Evolutionary conservation across 2,329 filamentous ascomycete species (phyloP), one percentile per base, ranked within the genome.

Genomic region (Phoma sp.): DNA sequence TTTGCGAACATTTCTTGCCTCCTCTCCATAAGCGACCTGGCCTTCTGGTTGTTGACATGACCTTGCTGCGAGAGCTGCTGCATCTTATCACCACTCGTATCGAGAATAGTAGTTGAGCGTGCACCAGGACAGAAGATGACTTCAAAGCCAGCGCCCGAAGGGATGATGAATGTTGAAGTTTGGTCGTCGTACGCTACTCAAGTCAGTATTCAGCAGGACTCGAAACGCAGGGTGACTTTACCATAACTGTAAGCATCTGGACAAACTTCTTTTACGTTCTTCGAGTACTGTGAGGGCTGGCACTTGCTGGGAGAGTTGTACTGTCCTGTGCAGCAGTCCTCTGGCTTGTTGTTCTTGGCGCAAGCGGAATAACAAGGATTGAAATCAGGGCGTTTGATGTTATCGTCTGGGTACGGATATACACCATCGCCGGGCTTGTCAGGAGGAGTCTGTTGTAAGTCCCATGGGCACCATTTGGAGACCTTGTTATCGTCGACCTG

Each of bases 171-270:
- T 1, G 82, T 84, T 22, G 81, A 83, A 9, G 76, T 79, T 60
- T 82, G 78, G 59, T 85, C 83, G 61, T 85, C 82, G 59, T 82
- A 84, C n/a, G 83, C 79, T 79, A 39, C 5, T 30, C 6, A 37
- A 8, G 22, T 59, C 22, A 58, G 50, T 35, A 23, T 32, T 3
- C 7, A 30, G 29, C 23, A 9, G 2, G 2, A 3, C 33, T 4
- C 13, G 2, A 9, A 7, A 79, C 2, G 11, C 8, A 11, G 4
- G 3, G 8, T 36, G 6, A 7, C 72, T 84, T 85, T 45, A 89
- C 87, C 80, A 71, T 84, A 96, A 67, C 88, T 91, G 76, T 95
- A 96, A 2, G 90, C 90, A 74, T 96, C 91, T 0, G 91, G 90
- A 69, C 91, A 96, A 10, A 93, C 82, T 3, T 76, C 77, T 78